Evolutionary conservation across 805 yeast species (phyloP).

Genomic region (Saccharomycopsis synnaedendra): DNA sequence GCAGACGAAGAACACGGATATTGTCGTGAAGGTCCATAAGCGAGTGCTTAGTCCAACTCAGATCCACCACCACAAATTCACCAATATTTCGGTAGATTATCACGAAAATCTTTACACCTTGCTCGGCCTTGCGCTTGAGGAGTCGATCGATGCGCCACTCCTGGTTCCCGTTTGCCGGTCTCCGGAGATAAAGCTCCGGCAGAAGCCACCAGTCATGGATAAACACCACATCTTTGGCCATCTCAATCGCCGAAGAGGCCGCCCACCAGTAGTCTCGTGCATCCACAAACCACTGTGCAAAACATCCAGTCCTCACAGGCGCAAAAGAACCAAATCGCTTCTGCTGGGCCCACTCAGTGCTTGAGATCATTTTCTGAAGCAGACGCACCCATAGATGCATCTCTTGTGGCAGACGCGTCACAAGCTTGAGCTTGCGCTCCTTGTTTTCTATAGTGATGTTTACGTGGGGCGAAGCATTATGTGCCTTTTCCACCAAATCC

Average conservation of each 20-base stretch:
- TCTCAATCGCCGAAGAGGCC: conserved; percentile 77
- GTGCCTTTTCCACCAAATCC: conserved; percentile 23
- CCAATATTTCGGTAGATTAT: conserved; percentile 93
- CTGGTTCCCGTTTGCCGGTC: conserved; percentile 94
- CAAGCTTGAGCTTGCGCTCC: conserved; percentile 66
- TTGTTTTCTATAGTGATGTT: conserved; percentile 54
- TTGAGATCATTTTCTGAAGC: conserved; percentile 53
- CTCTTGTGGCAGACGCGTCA: conserved; percentile 55
- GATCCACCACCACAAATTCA: conserved; percentile 84
- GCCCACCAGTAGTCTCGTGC: conserved; percentile 97
- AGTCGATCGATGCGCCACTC: conserved; percentile 86
- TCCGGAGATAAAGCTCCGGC: conserved; percentile 84
- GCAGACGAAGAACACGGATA: conserved; percentile 85
- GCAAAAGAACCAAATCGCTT: conserved; percentile 87
- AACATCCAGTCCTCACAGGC: conserved; percentile 74
- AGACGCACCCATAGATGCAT: conserved; percentile 69
- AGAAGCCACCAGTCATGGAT: conserved; percentile 99
- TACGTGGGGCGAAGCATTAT: conserved; percentile 29
- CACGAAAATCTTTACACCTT: conserved; percentile 89
- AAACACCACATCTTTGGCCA: conserved; percentile 88
- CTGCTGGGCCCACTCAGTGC: conserved; percentile 59
- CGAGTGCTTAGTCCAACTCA: conserved; percentile 90
- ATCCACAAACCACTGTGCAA: conserved; percentile 96
- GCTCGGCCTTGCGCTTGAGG: conserved; percentile 79
- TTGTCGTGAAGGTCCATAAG: conserved; percentile 76